A percentile compares a stretch with the other conserved stretches of the same genome.
Conservation (phyloP, 2,329 filamentous ascomycete genomes). For the Aaosphaeria arxii region DNA sequence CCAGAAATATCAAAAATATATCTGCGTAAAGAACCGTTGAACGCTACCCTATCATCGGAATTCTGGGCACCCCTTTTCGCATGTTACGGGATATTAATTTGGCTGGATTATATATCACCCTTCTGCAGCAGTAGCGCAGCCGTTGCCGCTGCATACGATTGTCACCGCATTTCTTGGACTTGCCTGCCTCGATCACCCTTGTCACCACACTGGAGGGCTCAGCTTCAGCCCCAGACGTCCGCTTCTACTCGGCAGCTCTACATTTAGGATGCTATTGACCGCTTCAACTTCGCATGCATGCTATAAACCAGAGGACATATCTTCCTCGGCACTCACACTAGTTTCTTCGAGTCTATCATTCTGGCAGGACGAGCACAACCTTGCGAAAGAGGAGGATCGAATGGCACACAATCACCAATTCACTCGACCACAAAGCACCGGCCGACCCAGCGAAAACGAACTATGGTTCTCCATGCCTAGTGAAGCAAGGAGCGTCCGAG, state of each 20-base stretch:
- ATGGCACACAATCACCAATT: conserved; percentile 22
- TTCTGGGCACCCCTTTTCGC: too few species aligned
- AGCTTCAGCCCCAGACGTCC: conserved; percentile 21
- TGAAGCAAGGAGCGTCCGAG: conserved; percentile 6
- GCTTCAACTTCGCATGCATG: conserved; percentile 19
- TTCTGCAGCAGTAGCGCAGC: conserved; percentile 27
- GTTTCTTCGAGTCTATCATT: conserved; percentile 16
- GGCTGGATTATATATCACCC: conserved; percentile 16
- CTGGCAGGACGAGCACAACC: conserved; percentile 11
- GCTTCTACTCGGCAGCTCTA: conserved; percentile 7
- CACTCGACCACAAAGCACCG: conserved; percentile 9
- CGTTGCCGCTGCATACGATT: conserved; percentile 20
- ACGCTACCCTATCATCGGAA: too few species aligned
- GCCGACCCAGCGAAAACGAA: conserved; percentile 18
- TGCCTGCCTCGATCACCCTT: conserved; percentile 17
- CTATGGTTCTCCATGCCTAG: conserved; percentile 30
- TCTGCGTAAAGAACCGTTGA: too few species aligned
- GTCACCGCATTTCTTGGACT: conserved; percentile 16
- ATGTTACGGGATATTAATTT: conserved; percentile 18
- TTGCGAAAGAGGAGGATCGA: conserved; percentile 1
- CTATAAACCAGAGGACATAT: conserved; percentile 19
- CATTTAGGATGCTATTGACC: conserved; percentile 32
- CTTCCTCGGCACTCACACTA: conserved; percentile 16
- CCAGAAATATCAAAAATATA: too few species aligned
- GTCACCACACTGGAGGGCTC: conserved; percentile 10